Conservation (phyloP, 2,329 filamentous ascomycete genomes). For the Phialophora expanda region DNA sequence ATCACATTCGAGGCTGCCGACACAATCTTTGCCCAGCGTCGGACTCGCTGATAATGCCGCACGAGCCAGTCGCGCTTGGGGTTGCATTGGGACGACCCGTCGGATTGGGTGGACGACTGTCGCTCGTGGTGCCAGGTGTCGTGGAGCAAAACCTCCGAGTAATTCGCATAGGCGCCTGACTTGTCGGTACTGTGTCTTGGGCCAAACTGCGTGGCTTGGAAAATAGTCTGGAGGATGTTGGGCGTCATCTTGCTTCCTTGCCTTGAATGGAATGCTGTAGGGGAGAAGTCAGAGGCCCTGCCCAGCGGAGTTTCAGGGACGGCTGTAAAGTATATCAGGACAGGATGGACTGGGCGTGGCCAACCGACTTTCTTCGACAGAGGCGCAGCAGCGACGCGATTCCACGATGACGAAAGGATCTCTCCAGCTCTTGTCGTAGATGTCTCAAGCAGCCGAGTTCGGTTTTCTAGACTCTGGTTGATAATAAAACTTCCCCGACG, state of each 20-base stretch:
- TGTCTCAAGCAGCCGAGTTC: neutral
- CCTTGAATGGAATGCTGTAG: neutral
- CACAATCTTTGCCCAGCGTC: constrained; percentile 10
- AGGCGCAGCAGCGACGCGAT: constrained; percentile 15
- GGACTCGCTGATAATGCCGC: constrained; percentile 6
- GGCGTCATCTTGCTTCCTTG: constrained; percentile 7
- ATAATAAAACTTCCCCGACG: constrained; percentile 3
- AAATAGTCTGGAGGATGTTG: neutral
- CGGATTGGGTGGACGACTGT: neutral
- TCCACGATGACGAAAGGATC: constrained; percentile 8
- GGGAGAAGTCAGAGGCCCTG: neutral
- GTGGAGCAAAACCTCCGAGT: neutral
- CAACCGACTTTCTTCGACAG: neutral
- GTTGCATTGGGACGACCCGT: neutral
- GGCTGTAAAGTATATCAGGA: neutral
- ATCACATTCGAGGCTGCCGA: constrained; percentile 13
- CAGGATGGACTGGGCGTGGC: neutral
- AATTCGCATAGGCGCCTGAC: neutral
- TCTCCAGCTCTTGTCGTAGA: neutral
- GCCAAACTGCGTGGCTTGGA: neutral
- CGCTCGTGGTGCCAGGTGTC: neutral
- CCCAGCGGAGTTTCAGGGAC: neutral
- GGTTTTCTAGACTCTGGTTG: neutral
- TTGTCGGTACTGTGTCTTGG: neutral
- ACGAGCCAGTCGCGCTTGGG: constrained; percentile 3